Base-by-base conservation (phyloP, 768 basidiomycete species). In the Psilocybe cubensis region DNA sequence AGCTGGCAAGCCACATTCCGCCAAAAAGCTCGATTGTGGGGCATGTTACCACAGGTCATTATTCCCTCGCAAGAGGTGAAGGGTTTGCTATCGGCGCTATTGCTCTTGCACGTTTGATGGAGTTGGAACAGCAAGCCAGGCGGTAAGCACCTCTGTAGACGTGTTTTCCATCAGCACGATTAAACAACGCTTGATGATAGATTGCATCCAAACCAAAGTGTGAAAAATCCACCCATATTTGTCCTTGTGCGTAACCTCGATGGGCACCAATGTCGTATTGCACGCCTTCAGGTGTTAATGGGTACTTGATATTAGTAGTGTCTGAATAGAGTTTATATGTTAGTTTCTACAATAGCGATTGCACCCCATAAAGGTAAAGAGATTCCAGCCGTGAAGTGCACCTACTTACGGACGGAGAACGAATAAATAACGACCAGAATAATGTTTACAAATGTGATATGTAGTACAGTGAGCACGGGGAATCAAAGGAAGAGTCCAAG, bases 21-120 rank as follows among this genome's bases (percentile, higher is more conserved):
- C 64, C 74, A 1, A 66, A 77, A 45, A 68, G 74, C 3, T 67
- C 72, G 3, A 78, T 91, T 23, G 84, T 96, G 51, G 96, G 96
- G 0, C 92, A 91, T 65, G 79, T 94, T 18, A 93, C 94, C 0
- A 88, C 91, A 2, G 96, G 95, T 0, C 87, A 86, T 58, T 89
- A 83, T 68, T 96, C 95, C 1, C 79, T 98, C 7, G 80, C 85
- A 0, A 82, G 86, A 25, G 96, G 96, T 0, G 74, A 82, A 57
- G 94, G 92, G 0, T 84, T 85, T 63, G 95, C 84, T 2, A 78
- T 97, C 11, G 96, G 87, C 17, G 84, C 87, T 0, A 72, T 98
- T 17, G 76, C 91, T 3, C 67, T 95, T 11, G 64, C 70, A 24
- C 74, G 74, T 52, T 73, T 86, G 31, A 62, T 88, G 23, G 77